Conservation (phyloP, 768 basidiomycete species). For the Mycena metata region DNA sequence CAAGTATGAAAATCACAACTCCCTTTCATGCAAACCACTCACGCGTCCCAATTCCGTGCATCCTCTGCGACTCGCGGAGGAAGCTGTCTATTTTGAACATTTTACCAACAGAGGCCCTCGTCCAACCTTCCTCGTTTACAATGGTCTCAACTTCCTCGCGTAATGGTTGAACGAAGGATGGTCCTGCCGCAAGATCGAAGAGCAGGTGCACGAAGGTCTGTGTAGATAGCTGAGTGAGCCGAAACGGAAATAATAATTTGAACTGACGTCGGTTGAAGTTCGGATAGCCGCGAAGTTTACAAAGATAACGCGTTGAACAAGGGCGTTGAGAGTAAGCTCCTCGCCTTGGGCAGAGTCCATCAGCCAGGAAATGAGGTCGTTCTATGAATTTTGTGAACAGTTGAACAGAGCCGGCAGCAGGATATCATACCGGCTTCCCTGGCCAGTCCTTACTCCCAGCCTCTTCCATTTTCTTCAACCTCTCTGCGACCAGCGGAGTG, state of each 20-base stretch:
- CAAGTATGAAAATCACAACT: neutral
- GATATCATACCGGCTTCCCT: slow-evolving; percentile 28
- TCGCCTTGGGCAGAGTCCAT: slow-evolving; percentile 48
- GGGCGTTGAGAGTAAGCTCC: slow-evolving; percentile 38
- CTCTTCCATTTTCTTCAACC: slow-evolving; percentile 36
- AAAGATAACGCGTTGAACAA: slow-evolving; percentile 45
- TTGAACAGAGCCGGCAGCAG: neutral
- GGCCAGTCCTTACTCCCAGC: slow-evolving; percentile 41
- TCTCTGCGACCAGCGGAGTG: slow-evolving; percentile 36
- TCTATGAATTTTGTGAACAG: slow-evolving; percentile 39
- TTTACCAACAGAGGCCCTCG: slow-evolving; percentile 42
- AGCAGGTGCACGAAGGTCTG: slow-evolving; percentile 45
- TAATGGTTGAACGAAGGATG: slow-evolving; percentile 43
- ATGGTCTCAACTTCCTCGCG: slow-evolving; percentile 52
- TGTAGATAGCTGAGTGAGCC: neutral
- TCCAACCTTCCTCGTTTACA: slow-evolving; percentile 46
- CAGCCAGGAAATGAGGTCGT: slow-evolving; percentile 56
- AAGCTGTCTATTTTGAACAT: slow-evolving; percentile 54
- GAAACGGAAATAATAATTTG: neutral
- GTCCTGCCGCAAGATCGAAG: slow-evolving; percentile 43
- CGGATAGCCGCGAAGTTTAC: slow-evolving; percentile 53
- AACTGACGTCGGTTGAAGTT: slow-evolving; percentile 46
- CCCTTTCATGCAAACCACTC: slow-evolving; percentile 10
- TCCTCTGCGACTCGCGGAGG: slow-evolving; percentile 47
- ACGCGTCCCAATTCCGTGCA: slow-evolving; percentile 46